Evolutionary conservation across 2,329 filamentous ascomycete species (phyloP).

Genomic region (Fusarium domesticum): DNA sequence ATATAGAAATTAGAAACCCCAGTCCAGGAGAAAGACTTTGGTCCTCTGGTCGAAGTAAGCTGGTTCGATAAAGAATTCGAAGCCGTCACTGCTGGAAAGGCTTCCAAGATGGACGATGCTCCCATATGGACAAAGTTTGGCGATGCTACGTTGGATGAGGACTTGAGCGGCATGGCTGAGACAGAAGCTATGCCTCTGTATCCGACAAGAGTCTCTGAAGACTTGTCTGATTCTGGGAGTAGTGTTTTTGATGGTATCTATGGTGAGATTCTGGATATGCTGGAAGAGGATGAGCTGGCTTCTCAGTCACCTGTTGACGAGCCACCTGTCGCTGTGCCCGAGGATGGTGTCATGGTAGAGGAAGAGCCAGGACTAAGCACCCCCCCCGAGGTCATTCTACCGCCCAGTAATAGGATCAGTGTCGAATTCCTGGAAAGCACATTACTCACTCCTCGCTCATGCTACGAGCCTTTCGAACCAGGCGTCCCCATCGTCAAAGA

Average conservation of each 20-base stretch:
- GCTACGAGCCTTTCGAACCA: conserved; percentile 33
- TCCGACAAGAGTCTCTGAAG: conserved; percentile 2
- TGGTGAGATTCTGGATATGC: conserved; percentile 3
- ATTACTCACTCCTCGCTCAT: conserved; percentile 29
- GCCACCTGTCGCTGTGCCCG: background rate
- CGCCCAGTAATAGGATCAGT: conserved; percentile 7
- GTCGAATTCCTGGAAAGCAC: conserved; percentile 30
- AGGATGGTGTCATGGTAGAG: background rate
- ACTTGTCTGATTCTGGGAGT: conserved; percentile 1
- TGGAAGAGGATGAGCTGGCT: conserved; percentile 2
- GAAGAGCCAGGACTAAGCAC: conserved; percentile 1
- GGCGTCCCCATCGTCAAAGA: conserved; percentile 26
- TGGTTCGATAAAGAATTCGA: conserved; percentile 10
- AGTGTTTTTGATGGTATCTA: conserved; percentile 6
- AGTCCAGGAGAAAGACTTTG: conserved; percentile 3
- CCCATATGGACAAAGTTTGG: conserved; percentile 20
- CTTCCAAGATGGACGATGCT: conserved; percentile 5
- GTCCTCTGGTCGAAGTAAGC: background rate
- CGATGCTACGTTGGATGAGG: conserved; percentile 8
- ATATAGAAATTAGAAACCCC: conserved; percentile 10
- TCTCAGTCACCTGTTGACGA: background rate
- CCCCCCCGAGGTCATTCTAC: background rate
- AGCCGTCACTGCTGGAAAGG: conserved; percentile 7
- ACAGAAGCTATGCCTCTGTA: background rate
- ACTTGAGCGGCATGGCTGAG: background rate